A percentile compares a stretch with the other conserved stretches of the same genome.
Evolutionary conservation across 192 early-diverging fungal species (phyloP).

Genomic region (Backusella westeae): DNA sequence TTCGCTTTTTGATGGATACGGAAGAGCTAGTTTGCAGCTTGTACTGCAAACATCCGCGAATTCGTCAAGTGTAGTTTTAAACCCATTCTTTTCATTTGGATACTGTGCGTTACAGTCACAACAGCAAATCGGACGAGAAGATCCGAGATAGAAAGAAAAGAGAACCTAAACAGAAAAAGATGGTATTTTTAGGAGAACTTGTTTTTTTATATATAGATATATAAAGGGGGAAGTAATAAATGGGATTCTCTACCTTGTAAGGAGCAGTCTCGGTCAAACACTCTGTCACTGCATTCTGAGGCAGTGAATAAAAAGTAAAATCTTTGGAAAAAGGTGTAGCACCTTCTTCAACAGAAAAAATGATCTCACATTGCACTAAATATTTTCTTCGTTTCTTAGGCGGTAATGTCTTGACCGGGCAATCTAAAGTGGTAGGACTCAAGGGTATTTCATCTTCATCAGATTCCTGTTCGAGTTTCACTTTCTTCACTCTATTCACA

Average conservation of each 20-base stretch:
- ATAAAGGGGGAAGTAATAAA: not conserved
- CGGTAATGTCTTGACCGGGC: not conserved
- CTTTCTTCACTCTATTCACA: constrained; percentile 8
- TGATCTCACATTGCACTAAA: constrained; percentile 7
- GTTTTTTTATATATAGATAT: not conserved
- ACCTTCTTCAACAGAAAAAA: constrained; percentile 6
- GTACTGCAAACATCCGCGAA: constrained; percentile 5
- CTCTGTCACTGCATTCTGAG: constrained; percentile 12
- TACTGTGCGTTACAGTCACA: constrained; percentile 2
- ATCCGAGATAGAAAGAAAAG: constrained; percentile 12
- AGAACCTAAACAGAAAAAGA: not conserved
- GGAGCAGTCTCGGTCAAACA: constrained; percentile 9
- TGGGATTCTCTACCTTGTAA: constrained; percentile 1
- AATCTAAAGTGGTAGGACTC: not conserved
- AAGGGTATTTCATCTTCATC: constrained; percentile 5
- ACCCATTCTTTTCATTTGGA: not conserved
- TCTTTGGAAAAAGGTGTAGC: not conserved
- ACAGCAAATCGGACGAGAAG: not conserved
- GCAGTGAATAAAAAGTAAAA: not conserved
- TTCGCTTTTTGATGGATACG: constrained; percentile 4
- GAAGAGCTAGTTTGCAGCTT: constrained; percentile 6
- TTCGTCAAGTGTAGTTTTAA: constrained; percentile 5
- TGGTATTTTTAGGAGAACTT: not conserved
- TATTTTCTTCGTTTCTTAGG: constrained; percentile 17
- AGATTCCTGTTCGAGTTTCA: constrained; percentile 8